phyloP scores from a whole-genome alignment of 1,139 yeast genomes.

The Geotrichum siamense region DNA sequence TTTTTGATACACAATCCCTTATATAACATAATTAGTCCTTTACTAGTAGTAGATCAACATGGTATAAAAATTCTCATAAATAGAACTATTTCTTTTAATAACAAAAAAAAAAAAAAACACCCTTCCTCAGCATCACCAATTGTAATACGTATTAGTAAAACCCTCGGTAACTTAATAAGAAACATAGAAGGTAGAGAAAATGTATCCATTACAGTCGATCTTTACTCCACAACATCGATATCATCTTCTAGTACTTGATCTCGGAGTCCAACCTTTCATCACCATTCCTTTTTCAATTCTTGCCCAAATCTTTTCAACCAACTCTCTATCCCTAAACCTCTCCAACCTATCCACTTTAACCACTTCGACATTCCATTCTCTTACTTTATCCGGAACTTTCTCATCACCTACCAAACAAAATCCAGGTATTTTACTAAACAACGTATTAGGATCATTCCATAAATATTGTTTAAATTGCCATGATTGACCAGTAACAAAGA shows the following conservation, averaged over 20 bases:
- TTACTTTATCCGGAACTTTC: slow-evolving; percentile 62
- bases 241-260: too few species aligned
- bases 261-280: slow-evolving; percentile 31
- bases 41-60: too few species aligned
- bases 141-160: too few species aligned
- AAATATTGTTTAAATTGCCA: slow-evolving; percentile 94
- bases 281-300: slow-evolving; percentile 36
- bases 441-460: slow-evolving; percentile 68
- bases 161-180: too few species aligned
- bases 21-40: too few species aligned
- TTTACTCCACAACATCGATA: too few species aligned
- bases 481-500: slow-evolving; percentile 91
- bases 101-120: background rate
- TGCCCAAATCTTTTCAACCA: slow-evolving; percentile 79
- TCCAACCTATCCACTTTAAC: slow-evolving; percentile 73
- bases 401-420: slow-evolving; percentile 72
- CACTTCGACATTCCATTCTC: slow-evolving; percentile 82
- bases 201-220: too few species aligned
- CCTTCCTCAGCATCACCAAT: background rate
- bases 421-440: slow-evolving; percentile 82
- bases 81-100: too few species aligned
- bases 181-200: too few species aligned
- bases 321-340: slow-evolving; percentile 84
- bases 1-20: too few species aligned
- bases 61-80: too few species aligned